Percentiles rank a stretch among this genome's conserved stretches.
Conservation (phyloP, 345 rosid genomes). For the Gossypioides kirkii region DNA sequence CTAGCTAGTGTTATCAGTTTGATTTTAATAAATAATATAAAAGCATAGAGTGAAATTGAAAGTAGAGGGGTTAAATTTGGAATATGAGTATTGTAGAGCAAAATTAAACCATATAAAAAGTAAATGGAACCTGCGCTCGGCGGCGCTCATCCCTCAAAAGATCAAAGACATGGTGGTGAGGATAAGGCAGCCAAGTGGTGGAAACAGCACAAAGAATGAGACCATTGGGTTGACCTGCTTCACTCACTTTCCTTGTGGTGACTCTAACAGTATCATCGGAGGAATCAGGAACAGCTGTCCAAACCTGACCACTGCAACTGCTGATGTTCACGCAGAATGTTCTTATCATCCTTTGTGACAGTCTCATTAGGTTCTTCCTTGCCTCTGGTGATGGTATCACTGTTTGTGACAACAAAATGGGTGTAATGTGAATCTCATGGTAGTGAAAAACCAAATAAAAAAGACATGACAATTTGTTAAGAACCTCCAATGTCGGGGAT, state of each 20-base stretch:
- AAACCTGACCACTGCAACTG: conserved; percentile 59
- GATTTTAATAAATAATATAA: too few species aligned
- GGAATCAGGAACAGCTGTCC: conserved; percentile 77
- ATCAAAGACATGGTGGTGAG: conserved; percentile 67
- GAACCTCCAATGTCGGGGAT: conserved; percentile 83
- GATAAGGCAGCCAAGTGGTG: conserved; percentile 76
- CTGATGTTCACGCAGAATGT: conserved; percentile 65
- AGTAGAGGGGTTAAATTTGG: too few species aligned
- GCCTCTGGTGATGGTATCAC: conserved; percentile 79
- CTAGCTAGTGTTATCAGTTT: too few species aligned
- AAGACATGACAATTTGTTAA: not conserved
- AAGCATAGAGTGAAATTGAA: too few species aligned
- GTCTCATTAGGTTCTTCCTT: conserved; percentile 71
- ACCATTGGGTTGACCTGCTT: conserved; percentile 68
- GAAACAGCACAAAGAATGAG: conserved; percentile 75
- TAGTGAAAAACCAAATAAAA: not conserved
- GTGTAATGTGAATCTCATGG: not conserved
- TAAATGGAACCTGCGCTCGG: conserved; percentile 30
- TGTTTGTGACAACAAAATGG: conserved; percentile 11
- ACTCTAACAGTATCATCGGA: conserved; percentile 57
- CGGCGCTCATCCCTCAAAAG: conserved; percentile 68
- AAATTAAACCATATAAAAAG: not conserved
- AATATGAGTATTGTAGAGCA: too few species aligned
- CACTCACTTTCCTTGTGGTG: conserved; percentile 60
- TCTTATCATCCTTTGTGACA: conserved; percentile 73